These are phyloP conservation scores for Mesembryanthemum crystallinum DNA, from an alignment of 148 eudicot genomes.

Conservation along the genomic window DNA sequence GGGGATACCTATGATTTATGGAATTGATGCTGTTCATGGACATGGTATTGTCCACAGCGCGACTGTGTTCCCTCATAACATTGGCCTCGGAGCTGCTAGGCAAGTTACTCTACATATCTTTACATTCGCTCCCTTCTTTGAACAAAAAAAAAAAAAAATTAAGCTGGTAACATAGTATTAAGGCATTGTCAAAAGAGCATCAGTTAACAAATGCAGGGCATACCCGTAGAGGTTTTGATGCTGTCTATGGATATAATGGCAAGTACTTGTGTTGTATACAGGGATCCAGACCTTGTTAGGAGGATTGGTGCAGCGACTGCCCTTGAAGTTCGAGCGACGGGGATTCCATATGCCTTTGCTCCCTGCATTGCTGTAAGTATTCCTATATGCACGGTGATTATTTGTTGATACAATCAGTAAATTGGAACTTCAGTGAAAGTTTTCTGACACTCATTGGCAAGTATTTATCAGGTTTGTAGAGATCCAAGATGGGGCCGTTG, in stretches of 20 bases:
- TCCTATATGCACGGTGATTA: not conserved
- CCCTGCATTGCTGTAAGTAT: conserved; percentile 35
- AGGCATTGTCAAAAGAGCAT: no score
- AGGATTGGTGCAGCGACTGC: conserved; percentile 38
- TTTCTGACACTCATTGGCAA: not conserved
- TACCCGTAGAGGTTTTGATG: not conserved
- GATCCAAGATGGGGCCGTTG: conserved; percentile 46
- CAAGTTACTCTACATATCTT: not conserved
- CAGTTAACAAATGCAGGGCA: no score
- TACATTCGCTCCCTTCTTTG: no score
- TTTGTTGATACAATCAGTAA: not conserved
- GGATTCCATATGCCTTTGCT: conserved; percentile 31
- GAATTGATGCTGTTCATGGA: conserved; percentile 39
- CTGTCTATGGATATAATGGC: not conserved
- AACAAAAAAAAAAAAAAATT: no score
- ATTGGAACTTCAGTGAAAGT: not conserved
- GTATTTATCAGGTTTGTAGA: conserved; percentile 29
- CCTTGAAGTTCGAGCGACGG: conserved; percentile 37
- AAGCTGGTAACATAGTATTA: no score
- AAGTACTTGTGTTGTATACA: not conserved
- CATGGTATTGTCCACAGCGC: conserved; percentile 25
- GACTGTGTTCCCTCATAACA: conserved; percentile 27
- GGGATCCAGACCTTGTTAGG: conserved; percentile 32
- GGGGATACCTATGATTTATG: conserved; percentile 34
- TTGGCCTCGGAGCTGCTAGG: conserved; percentile 39